Evolutionary conservation across 306 rosid genomes (phyloP), one percentile per base, ranked within the genome.

Genomic region (Cicer cuneatum): DNA sequence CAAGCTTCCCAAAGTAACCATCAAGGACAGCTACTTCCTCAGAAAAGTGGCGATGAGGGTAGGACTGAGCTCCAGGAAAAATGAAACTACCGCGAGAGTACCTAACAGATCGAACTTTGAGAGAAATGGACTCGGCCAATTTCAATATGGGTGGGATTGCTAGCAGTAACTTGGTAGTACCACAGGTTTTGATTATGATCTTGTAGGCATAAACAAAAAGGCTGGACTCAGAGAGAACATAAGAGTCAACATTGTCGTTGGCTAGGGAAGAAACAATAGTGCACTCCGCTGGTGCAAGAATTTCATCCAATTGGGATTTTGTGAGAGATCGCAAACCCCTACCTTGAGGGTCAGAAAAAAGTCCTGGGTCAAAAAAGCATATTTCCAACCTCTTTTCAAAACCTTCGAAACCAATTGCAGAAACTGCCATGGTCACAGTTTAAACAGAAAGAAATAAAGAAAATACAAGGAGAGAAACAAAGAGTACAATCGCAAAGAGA

Each of bases 381-480:
- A 89, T 81, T 73, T 86, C 93, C 67, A 89, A 83, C 86, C 93
- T 85, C 81, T 89, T 89, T 35, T 89, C 93, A 1, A 54, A 89
- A 3, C 93, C 93, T 83, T 89, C 93, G 13, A 89, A 89, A 73
- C 93, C 93, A 38, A 89, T 87, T 8, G 91, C 88, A 57, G 93
- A 87, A 56, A 78, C 87, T 5, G 71, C 69, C 89, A 85, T 62
- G 14, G 85, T 78, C 67, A 78, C 63, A 67, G 33, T 76, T 71
- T 81, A 66, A 40, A 40, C 2, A 58, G 24, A 66, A 46, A 41
- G 21, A 29, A 38, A 58, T 1, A 57, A 53, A 57, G 24, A 10
- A 4, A 56, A 42, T 60, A 72, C 54, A 39, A 47, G 16, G 72
- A 66, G 33, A 40, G 77, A 68, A 58, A 78, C 33, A 72, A 61